These are phyloP conservation scores for Xylaria grammica DNA, from an alignment of 495 filamentous ascomycete genomes.

Conservation along the genomic window DNA sequence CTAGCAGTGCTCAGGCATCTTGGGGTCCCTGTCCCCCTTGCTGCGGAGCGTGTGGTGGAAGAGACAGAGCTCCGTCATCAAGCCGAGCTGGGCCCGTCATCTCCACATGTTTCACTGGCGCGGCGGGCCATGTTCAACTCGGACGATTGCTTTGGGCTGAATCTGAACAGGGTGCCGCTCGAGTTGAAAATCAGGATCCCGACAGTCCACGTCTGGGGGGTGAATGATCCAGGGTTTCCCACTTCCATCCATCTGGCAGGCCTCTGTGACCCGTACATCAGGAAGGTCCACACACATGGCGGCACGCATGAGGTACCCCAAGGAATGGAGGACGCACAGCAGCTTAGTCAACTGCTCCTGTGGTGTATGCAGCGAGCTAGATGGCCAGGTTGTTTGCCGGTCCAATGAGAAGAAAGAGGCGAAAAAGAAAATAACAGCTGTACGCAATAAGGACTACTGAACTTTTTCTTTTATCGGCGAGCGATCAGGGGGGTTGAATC, in stretches of 20 bases:
- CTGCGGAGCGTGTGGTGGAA: constrained; percentile 46
- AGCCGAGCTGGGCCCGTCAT: constrained; percentile 36
- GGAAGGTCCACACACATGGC: constrained; percentile 58
- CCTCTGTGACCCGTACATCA: constrained; percentile 53
- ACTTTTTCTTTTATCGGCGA: constrained; percentile 1
- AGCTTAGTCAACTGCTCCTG: constrained; percentile 42
- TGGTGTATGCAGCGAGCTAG: constrained; percentile 41
- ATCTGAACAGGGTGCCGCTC: constrained; percentile 51
- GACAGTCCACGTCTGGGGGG: constrained; percentile 66
- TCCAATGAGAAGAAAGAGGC: not conserved
- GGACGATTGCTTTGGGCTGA: constrained; percentile 56
- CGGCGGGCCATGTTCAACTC: constrained; percentile 35
- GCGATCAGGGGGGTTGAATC: not conserved
- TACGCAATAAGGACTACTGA: not conserved
- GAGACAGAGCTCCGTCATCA: constrained; percentile 34
- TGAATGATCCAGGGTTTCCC: constrained; percentile 62
- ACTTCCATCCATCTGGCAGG: constrained; percentile 60
- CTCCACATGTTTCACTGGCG: constrained; percentile 28
- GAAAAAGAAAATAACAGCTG: no score
- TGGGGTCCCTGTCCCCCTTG: constrained; percentile 52
- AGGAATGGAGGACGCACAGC: constrained; percentile 30
- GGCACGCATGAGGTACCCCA: constrained; percentile 64
- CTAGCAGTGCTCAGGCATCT: constrained; percentile 55
- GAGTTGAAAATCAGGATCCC: constrained; percentile 58
- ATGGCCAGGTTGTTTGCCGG: constrained; percentile 29